Conservation (phyloP, 2,329 filamentous ascomycete species). For the Cercospora sp. region DNA sequence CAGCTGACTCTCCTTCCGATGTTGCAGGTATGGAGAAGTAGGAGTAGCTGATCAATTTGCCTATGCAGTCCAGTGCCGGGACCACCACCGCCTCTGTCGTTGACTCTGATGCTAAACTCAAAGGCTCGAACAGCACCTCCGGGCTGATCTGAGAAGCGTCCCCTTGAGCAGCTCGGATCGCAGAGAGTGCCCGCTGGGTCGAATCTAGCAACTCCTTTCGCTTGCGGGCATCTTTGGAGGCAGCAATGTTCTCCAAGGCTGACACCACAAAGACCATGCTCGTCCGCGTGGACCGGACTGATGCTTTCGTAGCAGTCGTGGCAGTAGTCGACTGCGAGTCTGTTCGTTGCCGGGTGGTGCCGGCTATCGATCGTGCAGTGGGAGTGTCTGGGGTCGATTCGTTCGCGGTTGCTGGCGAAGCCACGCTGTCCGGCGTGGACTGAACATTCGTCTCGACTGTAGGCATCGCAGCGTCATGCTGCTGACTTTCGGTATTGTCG, state of each 20-base stretch:
- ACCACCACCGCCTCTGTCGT: constrained; percentile 83
- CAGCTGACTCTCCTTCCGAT: constrained; percentile 36
- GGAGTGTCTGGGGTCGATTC: constrained; percentile 27
- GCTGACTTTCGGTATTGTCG: constrained; percentile 15
- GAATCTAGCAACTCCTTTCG: constrained; percentile 81
- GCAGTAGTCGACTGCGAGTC: constrained; percentile 61
- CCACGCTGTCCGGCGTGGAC: constrained; percentile 18
- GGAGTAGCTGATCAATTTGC: constrained; percentile 97
- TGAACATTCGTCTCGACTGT: constrained; percentile 7
- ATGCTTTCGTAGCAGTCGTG: constrained; percentile 51
- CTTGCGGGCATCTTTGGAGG: constrained; percentile 85
- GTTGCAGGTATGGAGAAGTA: constrained; percentile 77
- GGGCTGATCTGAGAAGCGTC: constrained; percentile 82
- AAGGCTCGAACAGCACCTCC: constrained; percentile 84
- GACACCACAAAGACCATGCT: constrained; percentile 95
- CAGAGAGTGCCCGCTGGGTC: constrained; percentile 75
- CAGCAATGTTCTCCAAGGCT: constrained; percentile 86
- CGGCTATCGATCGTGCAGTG: constrained; percentile 12
- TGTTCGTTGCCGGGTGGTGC: constrained; percentile 50
- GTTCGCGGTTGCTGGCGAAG: constrained; percentile 22
- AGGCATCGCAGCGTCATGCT: constrained; percentile 4
- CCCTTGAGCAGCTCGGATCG: constrained; percentile 72
- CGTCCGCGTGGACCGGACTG: constrained; percentile 65
- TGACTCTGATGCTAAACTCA: constrained; percentile 86
- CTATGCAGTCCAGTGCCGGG: constrained; percentile 92